Conservation (phyloP, 208 protist genomes). For the Leishmania lainsoni region DNA sequence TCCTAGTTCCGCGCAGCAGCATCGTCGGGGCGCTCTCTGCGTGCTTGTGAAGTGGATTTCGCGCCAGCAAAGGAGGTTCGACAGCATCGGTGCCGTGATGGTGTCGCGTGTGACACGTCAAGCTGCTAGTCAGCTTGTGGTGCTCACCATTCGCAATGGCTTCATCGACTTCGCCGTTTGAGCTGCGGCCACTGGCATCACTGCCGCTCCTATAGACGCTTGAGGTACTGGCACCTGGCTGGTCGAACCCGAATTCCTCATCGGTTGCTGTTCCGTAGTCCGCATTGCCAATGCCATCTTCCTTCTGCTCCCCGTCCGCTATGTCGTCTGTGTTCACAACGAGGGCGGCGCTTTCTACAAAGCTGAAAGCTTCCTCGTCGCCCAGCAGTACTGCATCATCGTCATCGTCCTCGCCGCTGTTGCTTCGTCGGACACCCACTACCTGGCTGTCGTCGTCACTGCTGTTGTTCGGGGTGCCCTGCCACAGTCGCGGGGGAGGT, state of each 20-base stretch:
- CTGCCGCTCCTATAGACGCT: neutral
- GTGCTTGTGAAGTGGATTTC: conserved; percentile 13
- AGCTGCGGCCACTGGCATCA: neutral
- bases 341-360: neutral
- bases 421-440: neutral
- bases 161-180: neutral
- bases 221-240: neutral
- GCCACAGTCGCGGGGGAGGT: neutral
- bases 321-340: neutral
- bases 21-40: conserved; percentile 23
- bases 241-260: neutral
- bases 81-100: neutral
- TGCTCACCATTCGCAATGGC: neutral
- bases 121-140: neutral
- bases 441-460: neutral
- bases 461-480: neutral
- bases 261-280: neutral
- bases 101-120: neutral
- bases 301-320: neutral
- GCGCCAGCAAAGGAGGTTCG: conserved; percentile 7
- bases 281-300: neutral
- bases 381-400: neutral
- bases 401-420: neutral
- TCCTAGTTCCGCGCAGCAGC: conserved; percentile 7
- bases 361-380: neutral